Percentiles rank a stretch among this genome's conserved stretches.
Conservation (phyloP, 208 protist genomes). For the Polymyxa betae region DNA sequence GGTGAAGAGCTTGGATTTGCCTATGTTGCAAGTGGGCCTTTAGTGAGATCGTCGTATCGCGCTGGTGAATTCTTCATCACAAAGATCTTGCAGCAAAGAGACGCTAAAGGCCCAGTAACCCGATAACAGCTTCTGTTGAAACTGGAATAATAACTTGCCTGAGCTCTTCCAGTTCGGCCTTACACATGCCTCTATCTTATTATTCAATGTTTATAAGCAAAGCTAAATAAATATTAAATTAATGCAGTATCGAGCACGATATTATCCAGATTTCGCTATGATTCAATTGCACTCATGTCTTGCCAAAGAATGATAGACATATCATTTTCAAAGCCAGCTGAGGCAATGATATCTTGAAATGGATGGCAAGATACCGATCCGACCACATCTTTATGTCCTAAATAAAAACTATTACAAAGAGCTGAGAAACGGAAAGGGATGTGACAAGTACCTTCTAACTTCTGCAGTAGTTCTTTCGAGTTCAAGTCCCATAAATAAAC, state of each 20-base stretch:
- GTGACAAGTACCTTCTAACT: constrained; percentile 10
- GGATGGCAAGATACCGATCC: constrained; percentile 39
- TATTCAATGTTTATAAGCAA: too few species aligned
- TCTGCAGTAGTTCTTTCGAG: neutral
- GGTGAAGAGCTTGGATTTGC: constrained; percentile 87
- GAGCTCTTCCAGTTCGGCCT: too few species aligned
- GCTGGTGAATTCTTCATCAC: constrained; percentile 53
- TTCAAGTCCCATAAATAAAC: constrained; percentile 40
- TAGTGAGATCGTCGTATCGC: constrained; percentile 89
- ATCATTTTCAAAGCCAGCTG: constrained; percentile 26
- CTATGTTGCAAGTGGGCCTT: constrained; percentile 93
- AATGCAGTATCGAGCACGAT: too few species aligned
- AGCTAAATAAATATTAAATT: too few species aligned
- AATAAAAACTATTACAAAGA: neutral
- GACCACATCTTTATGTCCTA: constrained; percentile 28
- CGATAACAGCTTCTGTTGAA: too few species aligned
- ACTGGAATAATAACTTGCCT: too few species aligned
- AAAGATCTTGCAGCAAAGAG: constrained; percentile 13
- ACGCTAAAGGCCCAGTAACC: too few species aligned
- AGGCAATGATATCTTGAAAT: constrained; percentile 15
- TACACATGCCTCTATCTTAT: too few species aligned
- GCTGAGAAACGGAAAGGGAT: neutral
- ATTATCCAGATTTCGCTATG: too few species aligned
- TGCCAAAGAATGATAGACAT: constrained; percentile 21
- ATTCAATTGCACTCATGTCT: neutral